These are phyloP conservation scores for Colletotrichum lupini DNA, from an alignment of 2,329 filamentous ascomycete genomes.

Conservation along the genomic window DNA sequence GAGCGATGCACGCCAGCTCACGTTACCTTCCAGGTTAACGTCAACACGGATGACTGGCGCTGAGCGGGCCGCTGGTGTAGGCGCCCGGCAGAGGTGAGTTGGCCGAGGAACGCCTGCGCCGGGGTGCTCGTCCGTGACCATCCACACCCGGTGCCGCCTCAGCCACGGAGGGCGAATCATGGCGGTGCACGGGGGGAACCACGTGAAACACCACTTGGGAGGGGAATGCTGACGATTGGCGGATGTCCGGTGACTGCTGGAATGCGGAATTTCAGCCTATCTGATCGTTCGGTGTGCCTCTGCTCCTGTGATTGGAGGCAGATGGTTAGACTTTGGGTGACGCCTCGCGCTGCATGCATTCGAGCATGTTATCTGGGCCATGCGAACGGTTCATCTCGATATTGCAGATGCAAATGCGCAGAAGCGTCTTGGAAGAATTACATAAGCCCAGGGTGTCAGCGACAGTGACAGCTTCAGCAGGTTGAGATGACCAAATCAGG, in stretches of 20 bases:
- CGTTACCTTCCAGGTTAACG: neutral
- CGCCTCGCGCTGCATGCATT: constrained; percentile 15
- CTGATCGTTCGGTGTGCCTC: neutral
- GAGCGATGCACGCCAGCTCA: constrained; percentile 4
- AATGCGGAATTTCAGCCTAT: neutral
- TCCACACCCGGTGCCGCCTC: constrained; percentile 1
- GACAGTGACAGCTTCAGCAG: neutral
- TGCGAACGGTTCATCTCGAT: constrained; percentile 28
- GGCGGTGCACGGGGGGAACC: constrained; percentile 22
- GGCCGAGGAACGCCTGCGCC: constrained; percentile 28
- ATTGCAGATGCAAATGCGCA: neutral
- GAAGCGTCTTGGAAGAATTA: neutral
- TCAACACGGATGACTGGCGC: neutral
- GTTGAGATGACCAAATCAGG: constrained; percentile 22
- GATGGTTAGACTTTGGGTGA: constrained; percentile 12
- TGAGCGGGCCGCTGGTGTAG: constrained; percentile 10
- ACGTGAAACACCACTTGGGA: constrained; percentile 18
- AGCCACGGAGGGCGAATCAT: constrained; percentile 18
- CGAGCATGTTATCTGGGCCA: constrained; percentile 5
- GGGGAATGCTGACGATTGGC: constrained; percentile 3
- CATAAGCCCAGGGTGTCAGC: constrained; percentile 5
- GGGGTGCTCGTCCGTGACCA: neutral
- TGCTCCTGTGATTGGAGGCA: neutral
- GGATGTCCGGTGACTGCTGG: constrained; percentile 14
- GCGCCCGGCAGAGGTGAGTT: constrained; percentile 13